Conservation (phyloP, 78 protist genomes). For the Capsaspora owczarzaki region DNA sequence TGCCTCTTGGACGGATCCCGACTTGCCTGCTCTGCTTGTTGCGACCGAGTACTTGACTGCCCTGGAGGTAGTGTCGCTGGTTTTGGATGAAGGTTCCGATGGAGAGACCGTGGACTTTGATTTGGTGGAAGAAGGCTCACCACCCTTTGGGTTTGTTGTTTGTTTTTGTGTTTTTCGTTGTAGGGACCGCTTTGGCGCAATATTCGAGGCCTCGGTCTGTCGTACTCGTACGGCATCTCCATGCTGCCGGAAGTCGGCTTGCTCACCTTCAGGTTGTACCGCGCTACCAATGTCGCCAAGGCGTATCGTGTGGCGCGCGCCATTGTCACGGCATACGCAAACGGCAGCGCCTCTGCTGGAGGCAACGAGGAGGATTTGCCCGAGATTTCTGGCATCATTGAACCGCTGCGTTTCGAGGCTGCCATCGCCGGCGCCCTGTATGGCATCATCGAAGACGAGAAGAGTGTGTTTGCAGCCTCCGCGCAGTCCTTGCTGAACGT, state of each 20-base stretch:
- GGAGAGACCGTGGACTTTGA: too few relatives aligned
- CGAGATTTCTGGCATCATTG: too few relatives aligned
- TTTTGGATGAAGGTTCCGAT: too few relatives aligned
- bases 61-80: conserved; percentile 47
- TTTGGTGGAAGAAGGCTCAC: too few relatives aligned
- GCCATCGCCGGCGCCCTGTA: neutral
- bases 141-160: too few relatives aligned
- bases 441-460: neutral
- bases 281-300: conserved; percentile 1
- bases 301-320: conserved; percentile 1
- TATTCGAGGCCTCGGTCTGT: conserved; percentile 51
- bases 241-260: conserved; percentile 22
- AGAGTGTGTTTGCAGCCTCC: neutral
- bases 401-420: neutral
- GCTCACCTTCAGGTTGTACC: conserved; percentile 2
- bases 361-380: too few relatives aligned
- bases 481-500: neutral
- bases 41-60: conserved; percentile 12
- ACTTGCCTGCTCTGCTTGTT: conserved; percentile 11
- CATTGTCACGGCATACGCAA: neutral
- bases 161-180: too few relatives aligned
- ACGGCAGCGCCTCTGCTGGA: neutral
- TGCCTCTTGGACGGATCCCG: neutral
- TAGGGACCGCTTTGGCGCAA: conserved; percentile 50
- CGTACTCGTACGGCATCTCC: conserved; percentile 26